A percentile compares a stretch with the other conserved stretches of the same genome.
phyloP scores from a whole-genome alignment of 345 rosid genomes.

The Xanthoceras sorbifolium region DNA sequence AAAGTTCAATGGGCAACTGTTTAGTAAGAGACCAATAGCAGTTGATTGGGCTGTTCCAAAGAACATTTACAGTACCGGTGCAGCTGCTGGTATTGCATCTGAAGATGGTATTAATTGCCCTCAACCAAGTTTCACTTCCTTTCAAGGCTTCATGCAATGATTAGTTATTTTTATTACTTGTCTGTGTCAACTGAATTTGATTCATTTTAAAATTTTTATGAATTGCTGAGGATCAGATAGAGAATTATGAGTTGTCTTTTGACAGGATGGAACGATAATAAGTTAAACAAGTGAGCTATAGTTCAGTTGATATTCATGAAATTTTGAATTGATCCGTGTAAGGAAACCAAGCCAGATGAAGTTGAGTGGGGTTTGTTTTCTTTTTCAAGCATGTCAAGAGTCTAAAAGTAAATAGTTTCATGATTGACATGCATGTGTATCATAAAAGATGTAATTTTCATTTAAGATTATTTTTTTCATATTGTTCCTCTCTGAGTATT shows the following conservation, averaged over 20 bases:
- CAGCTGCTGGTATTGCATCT: constrained; percentile 43
- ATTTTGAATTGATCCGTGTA: not conserved
- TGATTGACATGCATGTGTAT: not conserved
- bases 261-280: not conserved
- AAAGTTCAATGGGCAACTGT: constrained; percentile 79
- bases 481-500: not conserved
- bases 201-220: not conserved
- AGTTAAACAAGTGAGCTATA: not conserved
- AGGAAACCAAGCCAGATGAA: not conserved
- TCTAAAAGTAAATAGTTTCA: not conserved
- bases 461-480: no score
- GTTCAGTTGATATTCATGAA: not conserved
- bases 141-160: not conserved
- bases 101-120: constrained; percentile 54
- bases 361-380: not conserved
- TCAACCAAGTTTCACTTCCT: constrained; percentile 14
- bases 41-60: constrained; percentile 98
- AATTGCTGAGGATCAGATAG: not conserved
- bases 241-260: not conserved
- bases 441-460: not conserved
- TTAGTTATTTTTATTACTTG: not conserved
- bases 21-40: constrained; percentile 79
- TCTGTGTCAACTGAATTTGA: not conserved
- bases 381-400: no score
- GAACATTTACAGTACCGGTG: constrained; percentile 59